Percentiles rank a stretch among this genome's conserved stretches.
Conservation (phyloP, 192 early-diverging fungal species). For the Entomortierella parvispora region DNA sequence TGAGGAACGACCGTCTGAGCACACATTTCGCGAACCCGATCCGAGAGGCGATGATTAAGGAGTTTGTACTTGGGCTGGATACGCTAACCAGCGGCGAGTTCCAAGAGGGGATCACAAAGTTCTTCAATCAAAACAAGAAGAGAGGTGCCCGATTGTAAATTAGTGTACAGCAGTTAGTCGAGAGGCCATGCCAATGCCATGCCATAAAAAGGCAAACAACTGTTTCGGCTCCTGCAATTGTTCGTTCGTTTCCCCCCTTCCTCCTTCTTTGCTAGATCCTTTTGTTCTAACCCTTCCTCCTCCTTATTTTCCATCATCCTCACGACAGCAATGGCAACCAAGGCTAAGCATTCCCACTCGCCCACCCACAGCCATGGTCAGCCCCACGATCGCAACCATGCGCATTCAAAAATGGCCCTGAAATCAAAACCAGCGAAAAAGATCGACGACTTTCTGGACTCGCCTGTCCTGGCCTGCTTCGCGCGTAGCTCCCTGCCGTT, state of each 20-base stretch:
- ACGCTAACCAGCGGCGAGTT: conserved; percentile 55
- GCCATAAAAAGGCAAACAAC: too few relatives aligned
- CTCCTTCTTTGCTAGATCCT: background rate
- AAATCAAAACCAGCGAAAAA: background rate
- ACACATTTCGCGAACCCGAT: conserved; percentile 42
- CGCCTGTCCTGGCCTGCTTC: conserved; percentile 16
- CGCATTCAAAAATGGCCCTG: background rate
- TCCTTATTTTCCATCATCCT: background rate
- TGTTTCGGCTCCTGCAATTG: background rate
- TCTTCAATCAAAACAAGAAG: conserved; percentile 28
- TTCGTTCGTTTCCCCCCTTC: background rate
- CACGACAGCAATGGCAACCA: conserved; percentile 16
- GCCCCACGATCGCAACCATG: background rate
- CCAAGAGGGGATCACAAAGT: conserved; percentile 24
- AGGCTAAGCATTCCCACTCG: background rate
- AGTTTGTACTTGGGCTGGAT: conserved; percentile 49
- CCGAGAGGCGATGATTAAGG: conserved; percentile 53
- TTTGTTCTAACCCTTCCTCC: background rate
- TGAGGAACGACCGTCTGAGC: conserved; percentile 54
- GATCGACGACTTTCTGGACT: conserved; percentile 1
- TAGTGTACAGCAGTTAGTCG: too few relatives aligned
- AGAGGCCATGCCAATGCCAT: too few relatives aligned
- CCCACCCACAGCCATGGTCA: conserved; percentile 2
- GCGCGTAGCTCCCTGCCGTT: background rate
- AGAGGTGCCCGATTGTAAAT: too few relatives aligned